Evolutionary conservation across 2,329 filamentous ascomycete genomes (phyloP).

Genomic region (Xylaria sp.): DNA sequence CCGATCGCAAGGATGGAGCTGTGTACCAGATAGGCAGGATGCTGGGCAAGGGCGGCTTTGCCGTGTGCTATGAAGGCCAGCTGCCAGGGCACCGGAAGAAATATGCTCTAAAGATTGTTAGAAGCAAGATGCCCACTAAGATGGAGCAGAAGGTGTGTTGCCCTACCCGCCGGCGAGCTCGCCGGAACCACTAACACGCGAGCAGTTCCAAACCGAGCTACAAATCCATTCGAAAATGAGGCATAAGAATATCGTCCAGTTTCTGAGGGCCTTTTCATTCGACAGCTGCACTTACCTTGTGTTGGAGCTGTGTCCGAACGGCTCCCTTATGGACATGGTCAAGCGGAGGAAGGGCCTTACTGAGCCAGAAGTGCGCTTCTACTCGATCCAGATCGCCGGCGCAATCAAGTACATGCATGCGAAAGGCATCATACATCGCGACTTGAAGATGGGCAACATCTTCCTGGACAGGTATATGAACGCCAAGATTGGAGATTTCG

Average conservation of each 20-base stretch:
- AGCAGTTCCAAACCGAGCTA: constrained; percentile 68
- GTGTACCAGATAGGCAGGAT: constrained; percentile 69
- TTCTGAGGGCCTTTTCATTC: constrained; percentile 89
- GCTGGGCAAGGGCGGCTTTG: constrained; percentile 76
- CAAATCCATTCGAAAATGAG: constrained; percentile 98
- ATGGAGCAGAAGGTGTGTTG: constrained; percentile 71
- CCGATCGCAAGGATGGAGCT: constrained; percentile 63
- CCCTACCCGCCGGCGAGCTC: background rate
- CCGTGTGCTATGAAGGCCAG: constrained; percentile 71
- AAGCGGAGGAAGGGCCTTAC: constrained; percentile 86
- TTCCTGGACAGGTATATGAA: constrained; percentile 95
- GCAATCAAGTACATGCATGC: constrained; percentile 98
- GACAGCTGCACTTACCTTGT: constrained; percentile 87
- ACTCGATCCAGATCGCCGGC: constrained; percentile 89
- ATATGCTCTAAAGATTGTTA: constrained; percentile 77
- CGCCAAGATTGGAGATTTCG: constrained; percentile 96
- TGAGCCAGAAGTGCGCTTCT: constrained; percentile 88
- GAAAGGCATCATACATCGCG: constrained; percentile 92
- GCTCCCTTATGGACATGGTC: constrained; percentile 96
- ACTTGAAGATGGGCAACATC: constrained; percentile 97
- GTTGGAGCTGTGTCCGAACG: constrained; percentile 89
- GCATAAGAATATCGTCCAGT: constrained; percentile 92
- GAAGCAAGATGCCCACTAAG: constrained; percentile 74
- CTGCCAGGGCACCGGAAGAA: constrained; percentile 60
- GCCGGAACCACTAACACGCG: constrained; percentile 7